Evolutionary conservation across 768 basidiomycete species (phyloP), one percentile per base, ranked within the genome.

Genomic region (Rhodotorula diobovata): DNA sequence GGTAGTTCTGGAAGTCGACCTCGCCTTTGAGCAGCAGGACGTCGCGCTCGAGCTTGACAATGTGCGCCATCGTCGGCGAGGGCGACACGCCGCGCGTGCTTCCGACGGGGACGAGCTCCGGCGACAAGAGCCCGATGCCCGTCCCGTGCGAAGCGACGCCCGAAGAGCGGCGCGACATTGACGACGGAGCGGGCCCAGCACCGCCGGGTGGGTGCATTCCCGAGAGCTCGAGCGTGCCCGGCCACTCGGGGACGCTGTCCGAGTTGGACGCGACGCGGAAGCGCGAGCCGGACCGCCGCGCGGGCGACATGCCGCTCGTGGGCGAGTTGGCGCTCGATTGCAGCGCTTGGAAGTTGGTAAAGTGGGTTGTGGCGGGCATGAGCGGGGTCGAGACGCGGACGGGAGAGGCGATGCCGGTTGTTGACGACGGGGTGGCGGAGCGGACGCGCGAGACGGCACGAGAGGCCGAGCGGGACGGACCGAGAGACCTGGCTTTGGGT

Each of bases 1-100:
- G 81, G 89, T 90, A 93, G 35, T 88, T 82, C 81, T 93, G 89
- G 70, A 92, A 90, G 78, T 91, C 90, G 53, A 93, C 85, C 73
- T 93, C 90, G 77, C 87, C 90, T 60, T 88, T 84, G 39, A 93
- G 82, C 39, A 91, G 80, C 5, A 91, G 79, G 3, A 89, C 83
- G 77, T 93, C 90, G 55, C 88, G 84, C 79, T 93, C 91, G 68
- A 93, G 81, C 12, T 82, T 84, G 23, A 87, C 85, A 41, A 93
- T 53, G 37, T 58, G 53, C 2, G 21, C 46, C 12, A 57, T 28
- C 14, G 37, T 28, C 10, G n/a, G 6, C 35, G 61, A 14, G 9
- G 53, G 34, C 9, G 21, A 35, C 21, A 30, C 0, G 18, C 51
- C 30, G 41, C 20, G 51, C 1, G 58, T 28, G 30, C 51, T 51